Base-by-base conservation (phyloP, 2,329 filamentous ascomycete genomes). In the Acrocalymma vagum region DNA sequence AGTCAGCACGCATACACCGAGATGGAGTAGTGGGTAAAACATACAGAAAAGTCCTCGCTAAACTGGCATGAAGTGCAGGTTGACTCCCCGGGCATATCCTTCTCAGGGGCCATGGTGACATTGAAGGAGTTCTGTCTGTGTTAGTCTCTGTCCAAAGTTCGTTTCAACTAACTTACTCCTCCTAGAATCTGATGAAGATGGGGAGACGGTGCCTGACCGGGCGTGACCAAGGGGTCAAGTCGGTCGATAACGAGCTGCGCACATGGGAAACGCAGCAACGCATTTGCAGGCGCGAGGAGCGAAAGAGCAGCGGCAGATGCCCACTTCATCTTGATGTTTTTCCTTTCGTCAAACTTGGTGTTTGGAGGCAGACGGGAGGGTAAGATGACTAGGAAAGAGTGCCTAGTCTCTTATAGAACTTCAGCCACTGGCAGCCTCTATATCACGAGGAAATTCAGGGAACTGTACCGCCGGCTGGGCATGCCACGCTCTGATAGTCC, bases 51-150 rank as follows among this genome's bases (percentile, higher is more conserved):
- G 29, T 60, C 53, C 22, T 60, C 50, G 28, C 49, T 60, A 42
- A 71, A 70, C 24, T 53, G 50, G 29, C 59, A 61, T 0, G 53
- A 51, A 4, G 59, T 63, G 36, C 58, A 63, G 4, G 58, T 63
- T n/a, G 55, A 55, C 29, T 59, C 53, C 9, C 22, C 35, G 1
- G 56, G 49, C 41, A 60, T 53, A 20, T 60, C 53, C 9, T 54
- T 55, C 6, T 24, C 27, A 3, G 53, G 55, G 6, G 48, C 49
- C 58, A 62, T 62, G 13, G 57, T 55, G 10, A 48, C 25, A 18
- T 58, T 61, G 49, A 62, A 60, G 8, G 58, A 54, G 27, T 61
- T 53, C 32, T 54, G 20, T 4, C 17, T 9, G 6, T 26, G 6
- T 37, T 21, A 34, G 29, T 25, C 17, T 13, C 9, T 8, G 5